A percentile compares a stretch with the other conserved stretches of the same genome.
These are phyloP conservation scores for Astrocystis sublimbata DNA, from an alignment of 495 filamentous ascomycete genomes.

Conservation along the genomic window DNA sequence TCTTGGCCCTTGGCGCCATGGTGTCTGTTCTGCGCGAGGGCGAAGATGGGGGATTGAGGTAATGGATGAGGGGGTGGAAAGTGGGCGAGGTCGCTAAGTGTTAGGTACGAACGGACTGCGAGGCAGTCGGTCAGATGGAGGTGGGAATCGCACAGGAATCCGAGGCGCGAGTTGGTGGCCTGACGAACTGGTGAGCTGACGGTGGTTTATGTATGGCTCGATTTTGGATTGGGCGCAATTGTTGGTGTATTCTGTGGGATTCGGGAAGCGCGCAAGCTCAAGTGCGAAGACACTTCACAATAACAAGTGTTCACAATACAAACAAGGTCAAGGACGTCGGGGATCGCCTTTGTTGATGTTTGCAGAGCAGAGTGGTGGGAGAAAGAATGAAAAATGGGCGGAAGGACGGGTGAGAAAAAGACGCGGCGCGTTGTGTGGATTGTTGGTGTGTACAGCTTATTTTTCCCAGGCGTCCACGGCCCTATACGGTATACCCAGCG, in stretches of 20 bases:
- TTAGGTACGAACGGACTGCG: not conserved
- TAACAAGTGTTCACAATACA: not conserved
- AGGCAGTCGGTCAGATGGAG: not conserved
- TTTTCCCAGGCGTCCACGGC: too few relatives aligned
- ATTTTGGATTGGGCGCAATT: not conserved
- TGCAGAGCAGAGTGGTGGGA: not conserved
- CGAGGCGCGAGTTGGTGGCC: slow-evolving; percentile 19
- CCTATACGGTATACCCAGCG: too few relatives aligned
- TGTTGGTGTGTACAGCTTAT: slow-evolving; percentile 15
- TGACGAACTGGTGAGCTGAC: slow-evolving; percentile 2
- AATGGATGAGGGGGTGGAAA: too few relatives aligned
- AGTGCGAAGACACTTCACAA: not conserved
- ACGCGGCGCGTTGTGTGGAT: slow-evolving; percentile 20
- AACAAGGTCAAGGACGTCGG: not conserved
- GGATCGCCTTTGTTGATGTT: not conserved
- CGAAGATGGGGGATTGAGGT: not conserved
- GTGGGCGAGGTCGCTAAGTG: not conserved
- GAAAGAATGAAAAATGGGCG: slow-evolving; percentile 3
- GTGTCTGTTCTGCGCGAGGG: slow-evolving; percentile 20
- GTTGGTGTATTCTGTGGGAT: not conserved
- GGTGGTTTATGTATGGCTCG: not conserved
- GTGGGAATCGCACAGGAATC: not conserved
- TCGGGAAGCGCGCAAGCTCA: not conserved
- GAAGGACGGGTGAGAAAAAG: slow-evolving; percentile 15
- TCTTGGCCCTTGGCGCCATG: slow-evolving; percentile 10